These are phyloP conservation scores for Chaetomium globosum DNA, from an alignment of 2,329 filamentous ascomycete species.

Conservation along the genomic window DNA sequence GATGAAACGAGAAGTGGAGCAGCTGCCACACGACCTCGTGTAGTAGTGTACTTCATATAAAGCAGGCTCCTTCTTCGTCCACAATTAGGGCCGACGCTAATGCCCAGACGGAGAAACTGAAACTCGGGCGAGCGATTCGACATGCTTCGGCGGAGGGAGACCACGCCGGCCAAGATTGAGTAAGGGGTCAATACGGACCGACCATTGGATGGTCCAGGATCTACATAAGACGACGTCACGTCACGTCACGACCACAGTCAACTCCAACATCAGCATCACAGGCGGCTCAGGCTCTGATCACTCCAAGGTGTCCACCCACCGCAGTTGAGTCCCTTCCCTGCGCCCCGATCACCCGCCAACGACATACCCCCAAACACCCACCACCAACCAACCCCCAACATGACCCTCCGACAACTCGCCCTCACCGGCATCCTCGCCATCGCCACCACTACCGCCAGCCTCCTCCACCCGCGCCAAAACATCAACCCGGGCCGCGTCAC, in stretches of 20 bases:
- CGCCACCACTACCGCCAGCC: not conserved
- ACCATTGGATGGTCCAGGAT: not conserved
- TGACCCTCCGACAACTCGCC: conserved; percentile 10
- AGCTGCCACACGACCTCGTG: not conserved
- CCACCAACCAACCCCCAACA: not conserved
- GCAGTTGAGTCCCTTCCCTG: no score
- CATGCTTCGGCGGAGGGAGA: no score
- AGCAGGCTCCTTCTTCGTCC: not conserved
- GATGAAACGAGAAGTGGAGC: not conserved
- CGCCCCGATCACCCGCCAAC: not conserved
- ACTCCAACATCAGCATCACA: not conserved
- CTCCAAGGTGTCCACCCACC: not conserved
- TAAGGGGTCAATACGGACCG: not conserved
- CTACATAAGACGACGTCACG: conserved; percentile 3
- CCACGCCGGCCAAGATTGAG: not conserved
- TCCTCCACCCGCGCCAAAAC: conserved; percentile 14
- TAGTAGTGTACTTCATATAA: not conserved
- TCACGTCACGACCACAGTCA: not conserved
- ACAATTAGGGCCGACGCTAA: not conserved
- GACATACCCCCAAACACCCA: no score
- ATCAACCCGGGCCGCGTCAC: conserved; percentile 11
- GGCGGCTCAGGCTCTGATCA: not conserved
- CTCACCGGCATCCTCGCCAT: conserved; percentile 4
- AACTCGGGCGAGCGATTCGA: not conserved
- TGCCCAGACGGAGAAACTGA: not conserved